phyloP scores from a whole-genome alignment of 345 rosid species.

The Litchi chinensis region DNA sequence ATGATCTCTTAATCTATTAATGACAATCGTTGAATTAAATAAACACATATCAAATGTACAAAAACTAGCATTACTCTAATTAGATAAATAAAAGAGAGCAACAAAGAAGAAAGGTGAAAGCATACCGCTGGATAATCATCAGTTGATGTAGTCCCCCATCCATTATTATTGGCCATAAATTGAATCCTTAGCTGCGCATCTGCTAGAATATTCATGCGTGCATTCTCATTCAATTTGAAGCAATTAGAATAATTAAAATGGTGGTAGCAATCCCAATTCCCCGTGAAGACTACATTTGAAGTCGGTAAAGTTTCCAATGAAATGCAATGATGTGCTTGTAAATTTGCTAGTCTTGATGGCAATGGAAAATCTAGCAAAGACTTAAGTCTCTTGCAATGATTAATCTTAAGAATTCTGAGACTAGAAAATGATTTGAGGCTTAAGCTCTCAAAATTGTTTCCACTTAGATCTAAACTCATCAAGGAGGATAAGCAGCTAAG shows the following conservation, averaged over 20 bases:
- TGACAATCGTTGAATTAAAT: too few relatives aligned
- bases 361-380: background rate
- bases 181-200: conserved; percentile 1
- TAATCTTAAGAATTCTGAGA: background rate
- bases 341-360: background rate
- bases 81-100: too few relatives aligned
- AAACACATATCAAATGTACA: too few relatives aligned
- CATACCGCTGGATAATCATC: too few relatives aligned
- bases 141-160: too few relatives aligned
- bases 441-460: background rate
- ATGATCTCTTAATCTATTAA: too few relatives aligned
- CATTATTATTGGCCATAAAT: background rate
- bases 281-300: background rate
- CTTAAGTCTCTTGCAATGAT: background rate
- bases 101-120: too few relatives aligned
- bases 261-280: background rate
- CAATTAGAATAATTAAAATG: background rate
- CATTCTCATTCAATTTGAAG: conserved; percentile 8
- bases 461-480: background rate
- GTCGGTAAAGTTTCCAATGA: background rate
- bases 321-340: background rate
- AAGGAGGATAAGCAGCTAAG: background rate
- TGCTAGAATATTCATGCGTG: background rate
- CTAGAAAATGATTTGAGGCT: background rate
- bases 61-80: too few relatives aligned